phyloP scores from a whole-genome alignment of 768 basidiomycete genomes.

The Naganishia randhawae region DNA sequence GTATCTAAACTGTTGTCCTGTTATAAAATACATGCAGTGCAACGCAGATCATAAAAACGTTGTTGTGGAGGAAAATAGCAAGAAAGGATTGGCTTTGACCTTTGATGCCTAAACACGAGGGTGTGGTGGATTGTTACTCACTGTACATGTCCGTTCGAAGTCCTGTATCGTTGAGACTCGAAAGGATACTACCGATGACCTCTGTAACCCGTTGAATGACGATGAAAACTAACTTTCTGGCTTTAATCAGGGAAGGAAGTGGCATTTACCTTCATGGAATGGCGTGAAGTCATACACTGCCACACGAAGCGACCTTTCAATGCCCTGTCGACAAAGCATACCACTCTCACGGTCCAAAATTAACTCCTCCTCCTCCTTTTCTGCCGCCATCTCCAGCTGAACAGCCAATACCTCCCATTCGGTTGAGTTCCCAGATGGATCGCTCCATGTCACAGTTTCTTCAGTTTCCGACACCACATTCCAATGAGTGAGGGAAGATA shows the following conservation, averaged over 20 bases:
- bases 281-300: conserved; percentile 14
- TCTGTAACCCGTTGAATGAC: not conserved
- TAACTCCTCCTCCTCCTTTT: not conserved
- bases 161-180: conserved; percentile 11
- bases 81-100: not conserved
- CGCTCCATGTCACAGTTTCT: not conserved
- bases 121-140: not conserved
- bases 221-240: not conserved
- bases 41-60: too few species aligned
- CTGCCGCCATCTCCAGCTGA: not conserved
- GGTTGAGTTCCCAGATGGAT: not conserved
- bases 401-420: not conserved
- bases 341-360: not conserved
- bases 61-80: not conserved
- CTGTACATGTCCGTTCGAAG: not conserved
- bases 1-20: conserved; percentile 4
- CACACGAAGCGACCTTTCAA: not conserved
- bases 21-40: too few species aligned
- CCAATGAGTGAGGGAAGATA: not conserved
- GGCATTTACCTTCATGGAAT: conserved; percentile 16
- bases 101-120: too few species aligned
- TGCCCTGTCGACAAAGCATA: conserved; percentile 2
- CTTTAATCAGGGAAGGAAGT: not conserved
- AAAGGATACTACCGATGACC: conserved; percentile 5
- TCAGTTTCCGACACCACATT: not conserved